phyloP scores from a whole-genome alignment of 2,329 filamentous ascomycete species.

The Stromatinia cepivora region DNA sequence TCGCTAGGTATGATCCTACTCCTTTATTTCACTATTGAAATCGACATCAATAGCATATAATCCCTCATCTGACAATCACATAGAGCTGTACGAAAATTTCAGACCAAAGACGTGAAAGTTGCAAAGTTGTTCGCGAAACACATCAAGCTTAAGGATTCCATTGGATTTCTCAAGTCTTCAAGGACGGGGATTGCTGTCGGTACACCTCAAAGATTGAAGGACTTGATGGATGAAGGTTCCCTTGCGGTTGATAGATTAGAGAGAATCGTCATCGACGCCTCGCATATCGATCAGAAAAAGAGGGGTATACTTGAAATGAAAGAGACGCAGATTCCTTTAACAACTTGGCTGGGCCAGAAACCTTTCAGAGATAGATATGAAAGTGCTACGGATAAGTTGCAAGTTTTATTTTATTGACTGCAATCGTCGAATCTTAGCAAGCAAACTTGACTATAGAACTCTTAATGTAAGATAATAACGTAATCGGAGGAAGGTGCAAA shows the following conservation, averaged over 20 bases:
- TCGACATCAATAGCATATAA: neutral
- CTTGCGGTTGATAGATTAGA: constrained; percentile 71
- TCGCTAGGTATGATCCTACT: constrained; percentile 61
- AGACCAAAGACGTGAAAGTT: constrained; percentile 73
- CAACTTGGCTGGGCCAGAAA: constrained; percentile 68
- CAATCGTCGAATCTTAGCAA: neutral
- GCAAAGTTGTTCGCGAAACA: constrained; percentile 98
- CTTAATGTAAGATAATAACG: neutral
- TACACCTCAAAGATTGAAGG: constrained; percentile 79
- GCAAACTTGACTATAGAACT: constrained; percentile 10
- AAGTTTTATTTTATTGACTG: constrained; percentile 62
- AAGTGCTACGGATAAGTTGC: constrained; percentile 54
- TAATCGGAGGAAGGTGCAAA: constrained; percentile 15
- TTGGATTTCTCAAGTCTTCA: constrained; percentile 67
- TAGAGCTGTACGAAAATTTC: constrained; percentile 74
- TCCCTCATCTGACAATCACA: constrained; percentile 24
- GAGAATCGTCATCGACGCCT: constrained; percentile 84
- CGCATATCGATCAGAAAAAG: constrained; percentile 93
- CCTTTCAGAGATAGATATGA: constrained; percentile 72
- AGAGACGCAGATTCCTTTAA: constrained; percentile 80
- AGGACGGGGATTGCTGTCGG: constrained; percentile 86
- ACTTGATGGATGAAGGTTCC: constrained; percentile 77
- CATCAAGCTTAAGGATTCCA: constrained; percentile 89
- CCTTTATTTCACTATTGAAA: neutral
- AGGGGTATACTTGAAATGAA: constrained; percentile 92